phyloP scores from a whole-genome alignment of 257 asterid species.

The Solanum chilense region DNA sequence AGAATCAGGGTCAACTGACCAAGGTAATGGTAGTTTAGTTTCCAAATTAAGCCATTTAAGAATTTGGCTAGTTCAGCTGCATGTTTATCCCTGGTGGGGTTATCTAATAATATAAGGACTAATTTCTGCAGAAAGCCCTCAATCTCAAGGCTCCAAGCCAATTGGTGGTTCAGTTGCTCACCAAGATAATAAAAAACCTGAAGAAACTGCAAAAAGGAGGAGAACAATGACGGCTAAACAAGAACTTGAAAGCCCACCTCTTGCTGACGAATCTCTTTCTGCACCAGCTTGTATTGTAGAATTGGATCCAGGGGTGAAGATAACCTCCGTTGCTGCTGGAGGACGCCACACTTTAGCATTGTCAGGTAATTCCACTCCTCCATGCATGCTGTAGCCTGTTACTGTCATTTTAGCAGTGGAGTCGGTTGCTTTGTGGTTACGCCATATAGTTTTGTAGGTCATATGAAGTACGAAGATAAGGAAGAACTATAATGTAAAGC shows the following conservation, averaged over 20 bases:
- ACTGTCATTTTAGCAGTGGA: slow-evolving; percentile 4
- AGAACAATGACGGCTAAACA: slow-evolving; percentile 28
- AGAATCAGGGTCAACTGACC: slow-evolving; percentile 28
- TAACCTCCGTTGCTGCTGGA: slow-evolving; percentile 73
- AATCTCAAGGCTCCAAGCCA: slow-evolving; percentile 28
- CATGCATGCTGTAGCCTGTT: neutral
- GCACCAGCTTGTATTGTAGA: slow-evolving; percentile 58
- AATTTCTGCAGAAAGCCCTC: slow-evolving; percentile 22
- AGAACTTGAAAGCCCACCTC: slow-evolving; percentile 31
- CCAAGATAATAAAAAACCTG: slow-evolving; percentile 30
- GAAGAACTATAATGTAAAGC: slow-evolving; percentile 49
- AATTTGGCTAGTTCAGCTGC: neutral
- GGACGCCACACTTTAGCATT: slow-evolving; percentile 69
- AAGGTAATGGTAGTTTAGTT: slow-evolving; percentile 23
- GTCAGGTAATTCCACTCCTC: slow-evolving; percentile 40
- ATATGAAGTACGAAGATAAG: slow-evolving; percentile 41
- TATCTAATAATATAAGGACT: slow-evolving; percentile 2
- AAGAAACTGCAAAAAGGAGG: slow-evolving; percentile 46
- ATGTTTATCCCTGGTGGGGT: neutral
- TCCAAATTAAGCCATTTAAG: neutral
- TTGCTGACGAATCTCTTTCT: slow-evolving; percentile 53
- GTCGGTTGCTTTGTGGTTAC: slow-evolving; percentile 30
- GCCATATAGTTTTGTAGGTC: slow-evolving; percentile 45
- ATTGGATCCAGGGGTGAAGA: slow-evolving; percentile 60
- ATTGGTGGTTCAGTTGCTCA: slow-evolving; percentile 13